A percentile compares a stretch with the other conserved stretches of the same genome.
Evolutionary conservation across 179 eudicot species (phyloP).

Genomic region (Silene coronaria): DNA sequence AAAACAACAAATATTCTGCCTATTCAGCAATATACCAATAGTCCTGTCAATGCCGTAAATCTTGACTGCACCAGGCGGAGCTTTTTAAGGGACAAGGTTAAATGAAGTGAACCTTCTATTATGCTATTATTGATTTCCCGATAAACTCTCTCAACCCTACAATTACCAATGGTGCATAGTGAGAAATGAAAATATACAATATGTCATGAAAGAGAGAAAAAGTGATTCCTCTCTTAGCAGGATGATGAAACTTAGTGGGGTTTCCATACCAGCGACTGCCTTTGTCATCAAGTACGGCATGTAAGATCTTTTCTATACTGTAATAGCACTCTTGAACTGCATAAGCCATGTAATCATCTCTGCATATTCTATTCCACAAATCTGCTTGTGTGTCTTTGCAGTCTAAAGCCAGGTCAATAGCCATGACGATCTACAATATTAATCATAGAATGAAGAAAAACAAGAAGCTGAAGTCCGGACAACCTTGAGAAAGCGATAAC

Average conservation of each 20-base stretch:
- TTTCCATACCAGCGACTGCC: conserved; percentile 69
- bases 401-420: conserved; percentile 88
- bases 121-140: conserved; percentile 82
- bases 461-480: background rate
- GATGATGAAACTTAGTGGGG: background rate
- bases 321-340: conserved; percentile 94
- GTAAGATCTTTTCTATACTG: conserved; percentile 70
- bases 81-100: conserved; percentile 66
- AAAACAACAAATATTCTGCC: background rate
- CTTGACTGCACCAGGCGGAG: conserved; percentile 67
- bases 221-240: background rate
- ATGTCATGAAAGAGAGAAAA: background rate
- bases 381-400: conserved; percentile 91
- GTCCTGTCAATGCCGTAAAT: conserved; percentile 84
- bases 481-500: conserved; percentile 3
- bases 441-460: conserved; percentile 2
- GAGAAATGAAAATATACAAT: background rate
- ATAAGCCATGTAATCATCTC: conserved; percentile 95
- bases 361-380: conserved; percentile 78
- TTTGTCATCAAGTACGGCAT: conserved; percentile 72
- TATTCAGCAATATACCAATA: conserved; percentile 47
- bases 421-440: conserved; percentile 69
- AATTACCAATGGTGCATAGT: conserved; percentile 9
- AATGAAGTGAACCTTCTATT: conserved; percentile 57
- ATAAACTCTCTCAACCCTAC: conserved; percentile 88